Conservation (phyloP, 345 rosid genomes). For the Boechera divaricarpa region DNA sequence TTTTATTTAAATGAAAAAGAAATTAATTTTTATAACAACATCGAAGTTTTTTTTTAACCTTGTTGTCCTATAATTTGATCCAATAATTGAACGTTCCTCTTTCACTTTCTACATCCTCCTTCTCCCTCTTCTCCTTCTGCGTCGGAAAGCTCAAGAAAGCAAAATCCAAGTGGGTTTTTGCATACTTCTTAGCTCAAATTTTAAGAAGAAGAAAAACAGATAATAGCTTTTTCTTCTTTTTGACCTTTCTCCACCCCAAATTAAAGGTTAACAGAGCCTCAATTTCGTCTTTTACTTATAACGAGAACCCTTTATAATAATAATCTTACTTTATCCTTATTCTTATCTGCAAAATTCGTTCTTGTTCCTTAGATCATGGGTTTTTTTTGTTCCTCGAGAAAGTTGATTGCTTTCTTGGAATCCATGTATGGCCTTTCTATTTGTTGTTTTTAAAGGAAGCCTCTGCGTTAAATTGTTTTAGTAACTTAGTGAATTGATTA, state of each 20-base stretch:
- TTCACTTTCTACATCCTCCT: conserved; percentile 29
- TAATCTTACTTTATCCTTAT: conserved; percentile 29
- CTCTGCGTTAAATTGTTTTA: conserved; percentile 12
- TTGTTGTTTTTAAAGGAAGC: conserved; percentile 25
- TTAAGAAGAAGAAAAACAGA: conserved; percentile 41
- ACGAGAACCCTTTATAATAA: conserved; percentile 20
- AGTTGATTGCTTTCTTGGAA: conserved; percentile 45
- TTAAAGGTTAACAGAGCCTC: conserved; percentile 30
- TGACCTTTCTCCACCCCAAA: conserved; percentile 19
- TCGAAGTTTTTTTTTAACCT: too few species aligned
- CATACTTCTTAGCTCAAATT: conserved; percentile 24
- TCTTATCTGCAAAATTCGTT: conserved; percentile 25
- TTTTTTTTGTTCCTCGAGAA: conserved; percentile 43
- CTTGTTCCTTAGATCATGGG: conserved; percentile 41
- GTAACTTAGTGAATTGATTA: conserved; percentile 16
- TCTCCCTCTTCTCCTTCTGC: conserved; percentile 1
- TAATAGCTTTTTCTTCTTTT: conserved; percentile 38
- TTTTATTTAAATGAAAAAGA: too few species aligned
- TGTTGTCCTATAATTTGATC: too few species aligned
- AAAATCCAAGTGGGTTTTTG: conserved; percentile 18
- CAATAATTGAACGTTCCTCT: not conserved
- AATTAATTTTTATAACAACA: too few species aligned
- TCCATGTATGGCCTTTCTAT: conserved; percentile 19
- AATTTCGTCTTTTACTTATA: conserved; percentile 19
- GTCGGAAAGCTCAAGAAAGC: conserved; percentile 41